These are phyloP conservation scores for Kurtzmaniella cleridarum DNA, from an alignment of 805 yeast species.

Conservation along the genomic window DNA sequence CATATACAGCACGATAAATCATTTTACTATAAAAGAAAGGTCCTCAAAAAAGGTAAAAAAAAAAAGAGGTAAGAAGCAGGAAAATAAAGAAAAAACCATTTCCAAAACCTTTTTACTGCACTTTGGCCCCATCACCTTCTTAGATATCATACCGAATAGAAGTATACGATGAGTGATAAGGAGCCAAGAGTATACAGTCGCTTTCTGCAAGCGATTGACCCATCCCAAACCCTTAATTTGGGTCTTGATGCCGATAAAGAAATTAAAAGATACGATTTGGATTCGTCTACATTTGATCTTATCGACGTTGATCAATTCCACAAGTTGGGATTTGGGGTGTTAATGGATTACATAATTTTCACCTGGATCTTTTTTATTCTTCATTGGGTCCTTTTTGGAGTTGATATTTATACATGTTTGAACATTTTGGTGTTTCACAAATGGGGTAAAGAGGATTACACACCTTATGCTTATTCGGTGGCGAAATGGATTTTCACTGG, in stretches of 20 bases:
- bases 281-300: slow-evolving; percentile 43
- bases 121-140: no score
- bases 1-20: no score
- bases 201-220: not conserved
- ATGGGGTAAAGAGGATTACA: slow-evolving; percentile 53
- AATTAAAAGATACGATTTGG: slow-evolving; percentile 25
- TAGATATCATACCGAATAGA: no score
- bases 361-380: slow-evolving; percentile 46
- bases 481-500: slow-evolving; percentile 72
- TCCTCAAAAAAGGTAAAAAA: no score
- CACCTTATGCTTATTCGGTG: slow-evolving; percentile 44
- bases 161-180: not conserved
- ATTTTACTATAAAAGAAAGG: no score
- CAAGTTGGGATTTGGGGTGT: slow-evolving; percentile 38
- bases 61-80: no score
- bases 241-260: slow-evolving; percentile 19
- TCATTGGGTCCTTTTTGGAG: slow-evolving; percentile 48
- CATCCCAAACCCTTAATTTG: not conserved
- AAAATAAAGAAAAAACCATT: no score
- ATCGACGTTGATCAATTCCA: slow-evolving; percentile 43
- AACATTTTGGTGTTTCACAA: slow-evolving; percentile 65
- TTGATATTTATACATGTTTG: slow-evolving; percentile 77
- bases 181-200: not conserved
- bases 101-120: no score
- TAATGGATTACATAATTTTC: slow-evolving; percentile 36